phyloP scores from a whole-genome alignment of 2,329 filamentous ascomycete species.

The Calonectria honghensis region DNA sequence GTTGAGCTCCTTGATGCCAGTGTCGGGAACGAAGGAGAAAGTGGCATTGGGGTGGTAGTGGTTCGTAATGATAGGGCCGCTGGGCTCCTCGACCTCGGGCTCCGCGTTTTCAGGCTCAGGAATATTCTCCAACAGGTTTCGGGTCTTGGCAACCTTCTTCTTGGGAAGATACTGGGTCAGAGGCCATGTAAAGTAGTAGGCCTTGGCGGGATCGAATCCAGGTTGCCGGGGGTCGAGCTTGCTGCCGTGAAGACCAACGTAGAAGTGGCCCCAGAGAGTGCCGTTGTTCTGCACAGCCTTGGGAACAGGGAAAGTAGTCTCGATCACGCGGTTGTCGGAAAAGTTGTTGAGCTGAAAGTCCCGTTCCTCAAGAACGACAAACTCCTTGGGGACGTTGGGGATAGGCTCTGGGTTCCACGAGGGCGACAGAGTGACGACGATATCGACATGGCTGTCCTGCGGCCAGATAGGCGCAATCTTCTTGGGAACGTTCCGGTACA shows the following conservation, averaged over 20 bases:
- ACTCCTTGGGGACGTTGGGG: constrained; percentile 77
- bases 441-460: constrained; percentile 84
- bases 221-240: constrained; percentile 84
- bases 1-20: constrained; percentile 81
- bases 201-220: constrained; percentile 83
- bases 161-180: constrained; percentile 92
- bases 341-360: constrained; percentile 86
- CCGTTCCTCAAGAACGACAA: constrained; percentile 86
- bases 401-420: constrained; percentile 82
- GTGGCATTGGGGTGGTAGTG: constrained; percentile 98
- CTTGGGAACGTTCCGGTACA: constrained; percentile 79
- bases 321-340: constrained; percentile 84
- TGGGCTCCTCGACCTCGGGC: constrained; percentile 71
- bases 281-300: constrained; percentile 90
- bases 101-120: constrained; percentile 64
- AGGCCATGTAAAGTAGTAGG: constrained; percentile 89
- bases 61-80: constrained; percentile 83
- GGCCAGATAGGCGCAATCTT: constrained; percentile 92
- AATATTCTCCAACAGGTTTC: constrained; percentile 84
- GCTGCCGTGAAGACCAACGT: constrained; percentile 85
- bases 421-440: constrained; percentile 88
- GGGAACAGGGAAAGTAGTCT: constrained; percentile 86
- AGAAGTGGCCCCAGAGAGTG: constrained; percentile 96
- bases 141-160: constrained; percentile 91
- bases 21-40: constrained; percentile 88